phyloP scores from a whole-genome alignment of 2,329 filamentous ascomycete genomes.

The Stachybotrys chartarum region DNA sequence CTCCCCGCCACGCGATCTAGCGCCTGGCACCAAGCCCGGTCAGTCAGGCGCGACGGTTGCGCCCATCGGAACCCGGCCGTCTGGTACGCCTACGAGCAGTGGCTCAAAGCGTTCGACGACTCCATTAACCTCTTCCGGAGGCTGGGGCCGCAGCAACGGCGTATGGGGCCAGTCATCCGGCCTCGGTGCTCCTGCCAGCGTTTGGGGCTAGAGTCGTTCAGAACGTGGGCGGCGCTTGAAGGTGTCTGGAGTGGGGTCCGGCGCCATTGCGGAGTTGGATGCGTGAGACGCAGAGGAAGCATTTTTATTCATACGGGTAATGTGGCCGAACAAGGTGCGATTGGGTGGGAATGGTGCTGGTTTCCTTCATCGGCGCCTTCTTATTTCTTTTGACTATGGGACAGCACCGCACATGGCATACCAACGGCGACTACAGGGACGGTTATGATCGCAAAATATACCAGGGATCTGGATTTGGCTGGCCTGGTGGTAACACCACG shows the following conservation, averaged over 20 bases:
- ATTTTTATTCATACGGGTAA: neutral
- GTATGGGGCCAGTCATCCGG: conserved; percentile 81
- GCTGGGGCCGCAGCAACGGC: conserved; percentile 73
- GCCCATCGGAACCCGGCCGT: conserved; percentile 86
- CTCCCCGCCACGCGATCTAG: conserved; percentile 66
- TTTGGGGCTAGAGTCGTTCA: conserved; percentile 65
- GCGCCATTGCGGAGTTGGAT: too few relatives aligned
- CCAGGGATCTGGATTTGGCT: neutral
- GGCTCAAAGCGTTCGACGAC: conserved; percentile 77
- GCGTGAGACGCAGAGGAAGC: too few relatives aligned
- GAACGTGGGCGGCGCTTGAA: neutral
- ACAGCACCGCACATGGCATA: neutral
- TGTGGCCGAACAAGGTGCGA: neutral
- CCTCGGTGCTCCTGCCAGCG: conserved; percentile 82
- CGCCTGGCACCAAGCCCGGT: conserved; percentile 44
- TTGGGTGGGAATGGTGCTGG: neutral
- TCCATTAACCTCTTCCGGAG: conserved; percentile 79
- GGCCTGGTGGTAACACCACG: neutral
- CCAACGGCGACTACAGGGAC: neutral
- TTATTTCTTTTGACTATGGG: neutral
- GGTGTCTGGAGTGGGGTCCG: too few relatives aligned
- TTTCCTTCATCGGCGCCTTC: neutral
- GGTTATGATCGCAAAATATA: neutral
- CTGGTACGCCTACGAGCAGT: conserved; percentile 43
- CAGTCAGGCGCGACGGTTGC: conserved; percentile 63